Percentiles rank a stretch among this genome's conserved stretches.
These are phyloP conservation scores for Pichia sp. DNA, from an alignment of 1,139 yeast species.

Conservation along the genomic window DNA sequence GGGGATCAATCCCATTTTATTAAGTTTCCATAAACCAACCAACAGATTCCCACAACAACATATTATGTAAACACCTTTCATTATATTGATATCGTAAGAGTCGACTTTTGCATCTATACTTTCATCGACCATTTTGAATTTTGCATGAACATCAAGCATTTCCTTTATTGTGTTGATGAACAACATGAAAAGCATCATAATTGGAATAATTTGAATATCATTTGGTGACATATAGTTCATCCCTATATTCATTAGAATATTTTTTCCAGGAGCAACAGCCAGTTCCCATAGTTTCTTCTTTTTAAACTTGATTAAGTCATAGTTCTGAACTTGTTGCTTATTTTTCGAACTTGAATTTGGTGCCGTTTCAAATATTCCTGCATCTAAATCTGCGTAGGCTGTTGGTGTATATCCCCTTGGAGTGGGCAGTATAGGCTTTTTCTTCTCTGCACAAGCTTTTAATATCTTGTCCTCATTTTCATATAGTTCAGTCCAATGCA, in stretches of 20 bases:
- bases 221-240: slow-evolving; percentile 96
- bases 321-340: slow-evolving; percentile 8
- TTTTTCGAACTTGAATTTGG: slow-evolving; percentile 1
- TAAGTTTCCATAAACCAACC: slow-evolving; percentile 79
- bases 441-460: neutral
- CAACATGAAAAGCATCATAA: slow-evolving; percentile 83
- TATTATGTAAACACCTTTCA: slow-evolving; percentile 32
- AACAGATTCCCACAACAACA: slow-evolving; percentile 61
- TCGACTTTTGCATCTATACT: slow-evolving; percentile 19
- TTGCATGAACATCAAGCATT: slow-evolving; percentile 46
- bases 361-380: slow-evolving; percentile 12
- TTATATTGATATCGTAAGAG: slow-evolving; percentile 17
- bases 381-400: slow-evolving; percentile 18
- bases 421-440: neutral
- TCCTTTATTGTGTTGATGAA: slow-evolving; percentile 74
- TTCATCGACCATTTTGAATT: slow-evolving; percentile 24
- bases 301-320: slow-evolving; percentile 35
- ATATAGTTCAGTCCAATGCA: neutral
- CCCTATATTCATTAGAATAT: slow-evolving; percentile 77
- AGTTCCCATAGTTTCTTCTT: slow-evolving; percentile 77
- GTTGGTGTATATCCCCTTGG: slow-evolving; percentile 21
- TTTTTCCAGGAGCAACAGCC: slow-evolving; percentile 77
- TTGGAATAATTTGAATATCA: slow-evolving; percentile 81
- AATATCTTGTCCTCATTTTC: neutral
- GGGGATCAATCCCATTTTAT: slow-evolving; percentile 87